phyloP scores from a whole-genome alignment of 2,329 filamentous ascomycete genomes.

The Calonectria pseudoreteaudii region DNA sequence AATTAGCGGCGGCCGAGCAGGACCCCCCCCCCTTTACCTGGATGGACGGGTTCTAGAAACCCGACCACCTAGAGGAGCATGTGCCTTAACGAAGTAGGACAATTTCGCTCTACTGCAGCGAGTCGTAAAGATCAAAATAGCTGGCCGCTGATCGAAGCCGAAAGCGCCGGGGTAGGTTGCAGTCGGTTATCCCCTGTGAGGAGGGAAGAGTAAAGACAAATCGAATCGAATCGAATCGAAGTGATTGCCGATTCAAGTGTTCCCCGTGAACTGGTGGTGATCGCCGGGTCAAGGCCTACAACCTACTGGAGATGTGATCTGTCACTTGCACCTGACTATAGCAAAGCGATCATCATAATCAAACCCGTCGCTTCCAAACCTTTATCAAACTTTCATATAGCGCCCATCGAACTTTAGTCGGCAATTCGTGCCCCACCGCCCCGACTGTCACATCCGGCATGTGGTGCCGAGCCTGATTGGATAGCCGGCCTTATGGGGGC shows the following conservation, averaged over 20 bases:
- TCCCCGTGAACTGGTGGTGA: background rate
- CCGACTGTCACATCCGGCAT: slow-evolving; percentile 31
- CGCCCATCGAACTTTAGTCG: slow-evolving; percentile 9
- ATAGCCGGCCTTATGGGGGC: slow-evolving; percentile 39
- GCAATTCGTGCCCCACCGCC: slow-evolving; percentile 27
- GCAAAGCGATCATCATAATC: background rate
- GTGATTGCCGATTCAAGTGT: background rate
- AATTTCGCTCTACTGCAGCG: background rate
- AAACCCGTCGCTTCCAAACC: background rate
- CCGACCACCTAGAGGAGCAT: background rate
- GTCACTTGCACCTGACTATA: background rate
- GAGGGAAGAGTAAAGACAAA: background rate
- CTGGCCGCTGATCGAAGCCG: background rate
- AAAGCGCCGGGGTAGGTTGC: background rate
- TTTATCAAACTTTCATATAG: slow-evolving; percentile 7
- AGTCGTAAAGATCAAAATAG: background rate
- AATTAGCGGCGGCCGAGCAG: background rate
- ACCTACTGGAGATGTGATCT: background rate
- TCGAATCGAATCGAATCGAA: background rate
- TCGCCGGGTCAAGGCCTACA: background rate
- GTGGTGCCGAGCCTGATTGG: slow-evolving; percentile 45
- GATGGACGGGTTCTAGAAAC: background rate
- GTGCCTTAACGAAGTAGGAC: background rate
- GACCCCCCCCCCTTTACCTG: background rate
- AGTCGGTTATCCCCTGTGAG: background rate